A percentile compares a stretch with the other conserved stretches of the same genome.
Evolutionary conservation across 2,329 filamentous ascomycete species (phyloP).

Genomic region (Pseudogymnoascus sp.): DNA sequence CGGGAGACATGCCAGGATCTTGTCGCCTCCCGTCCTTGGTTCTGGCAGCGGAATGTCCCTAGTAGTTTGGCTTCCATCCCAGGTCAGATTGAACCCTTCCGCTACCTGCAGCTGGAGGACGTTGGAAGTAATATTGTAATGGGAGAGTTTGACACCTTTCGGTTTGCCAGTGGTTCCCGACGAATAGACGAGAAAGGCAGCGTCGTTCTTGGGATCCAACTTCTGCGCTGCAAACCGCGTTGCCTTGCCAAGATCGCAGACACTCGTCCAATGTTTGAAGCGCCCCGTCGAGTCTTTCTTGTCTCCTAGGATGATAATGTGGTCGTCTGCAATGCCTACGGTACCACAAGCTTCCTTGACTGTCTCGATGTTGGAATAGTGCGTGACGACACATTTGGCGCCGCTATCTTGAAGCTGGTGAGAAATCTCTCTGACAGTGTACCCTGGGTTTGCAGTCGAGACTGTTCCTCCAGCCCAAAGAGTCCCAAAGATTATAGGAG

Average conservation of each 20-base stretch:
- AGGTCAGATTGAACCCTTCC: slow-evolving; percentile 49
- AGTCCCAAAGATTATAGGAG: slow-evolving; percentile 65
- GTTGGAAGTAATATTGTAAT: slow-evolving; percentile 23
- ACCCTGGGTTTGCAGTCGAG: slow-evolving; percentile 76
- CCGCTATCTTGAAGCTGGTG: slow-evolving; percentile 72
- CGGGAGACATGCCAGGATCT: slow-evolving; percentile 71
- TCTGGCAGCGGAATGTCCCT: slow-evolving; percentile 56
- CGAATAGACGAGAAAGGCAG: slow-evolving; percentile 72
- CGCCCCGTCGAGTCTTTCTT: slow-evolving; percentile 48
- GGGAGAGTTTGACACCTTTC: slow-evolving; percentile 65
- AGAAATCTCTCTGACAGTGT: slow-evolving; percentile 74
- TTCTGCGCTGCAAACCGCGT: slow-evolving; percentile 50
- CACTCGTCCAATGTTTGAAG: slow-evolving; percentile 57
- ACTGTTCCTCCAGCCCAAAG: slow-evolving; percentile 73
- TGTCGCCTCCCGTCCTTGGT: slow-evolving; percentile 40
- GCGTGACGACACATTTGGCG: slow-evolving; percentile 67
- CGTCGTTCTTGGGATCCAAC: slow-evolving; percentile 50
- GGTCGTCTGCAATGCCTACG: slow-evolving; percentile 61
- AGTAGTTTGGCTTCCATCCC: slow-evolving; percentile 54
- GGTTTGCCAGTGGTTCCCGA: slow-evolving; percentile 74
- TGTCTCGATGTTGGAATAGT: slow-evolving; percentile 55
- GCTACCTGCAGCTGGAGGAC: slow-evolving; percentile 42
- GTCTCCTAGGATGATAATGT: slow-evolving; percentile 68
- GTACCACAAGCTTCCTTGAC: slow-evolving; percentile 59
- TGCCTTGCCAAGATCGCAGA: slow-evolving; percentile 60